Conservation (phyloP, 1,284 basidiomycete genomes). For the Trichosporon coremiiforme region DNA sequence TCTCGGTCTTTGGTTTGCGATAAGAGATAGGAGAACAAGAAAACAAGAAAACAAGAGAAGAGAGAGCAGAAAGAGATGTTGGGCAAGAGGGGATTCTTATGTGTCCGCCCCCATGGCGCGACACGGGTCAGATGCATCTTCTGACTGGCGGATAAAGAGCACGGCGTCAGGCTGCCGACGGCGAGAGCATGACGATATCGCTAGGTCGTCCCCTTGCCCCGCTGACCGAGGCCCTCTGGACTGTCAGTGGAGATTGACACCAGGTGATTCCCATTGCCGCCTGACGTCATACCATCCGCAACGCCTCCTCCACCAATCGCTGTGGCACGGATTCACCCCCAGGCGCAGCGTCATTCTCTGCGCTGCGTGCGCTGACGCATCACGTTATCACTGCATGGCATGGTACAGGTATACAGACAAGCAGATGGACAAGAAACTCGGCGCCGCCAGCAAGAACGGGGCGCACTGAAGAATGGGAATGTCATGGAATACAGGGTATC, state of each 20-base stretch:
- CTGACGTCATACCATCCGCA: conserved; percentile 7
- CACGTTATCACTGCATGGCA: neutral
- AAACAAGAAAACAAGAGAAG: too few species aligned
- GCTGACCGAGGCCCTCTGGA: too few species aligned
- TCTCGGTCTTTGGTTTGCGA: too few species aligned
- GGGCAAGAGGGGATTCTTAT: too few species aligned
- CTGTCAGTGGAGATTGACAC: neutral
- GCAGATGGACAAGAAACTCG: neutral
- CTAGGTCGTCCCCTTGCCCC: too few species aligned
- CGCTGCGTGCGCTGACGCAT: too few species aligned
- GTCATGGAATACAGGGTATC: conserved; percentile 5
- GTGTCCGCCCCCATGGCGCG: neutral
- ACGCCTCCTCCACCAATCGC: conserved; percentile 1
- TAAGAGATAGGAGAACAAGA: too few species aligned
- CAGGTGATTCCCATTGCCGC: neutral
- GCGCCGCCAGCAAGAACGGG: neutral
- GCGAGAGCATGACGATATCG: neutral
- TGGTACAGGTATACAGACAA: conserved; percentile 9
- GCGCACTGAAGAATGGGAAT: neutral
- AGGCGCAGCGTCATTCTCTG: too few species aligned
- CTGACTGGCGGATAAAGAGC: too few species aligned
- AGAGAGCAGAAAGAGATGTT: neutral
- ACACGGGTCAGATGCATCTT: too few species aligned
- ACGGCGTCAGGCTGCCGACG: too few species aligned
- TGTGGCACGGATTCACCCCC: neutral